Conservation (phyloP, 192 early-diverging fungal species). For the Piromyces sp. region DNA sequence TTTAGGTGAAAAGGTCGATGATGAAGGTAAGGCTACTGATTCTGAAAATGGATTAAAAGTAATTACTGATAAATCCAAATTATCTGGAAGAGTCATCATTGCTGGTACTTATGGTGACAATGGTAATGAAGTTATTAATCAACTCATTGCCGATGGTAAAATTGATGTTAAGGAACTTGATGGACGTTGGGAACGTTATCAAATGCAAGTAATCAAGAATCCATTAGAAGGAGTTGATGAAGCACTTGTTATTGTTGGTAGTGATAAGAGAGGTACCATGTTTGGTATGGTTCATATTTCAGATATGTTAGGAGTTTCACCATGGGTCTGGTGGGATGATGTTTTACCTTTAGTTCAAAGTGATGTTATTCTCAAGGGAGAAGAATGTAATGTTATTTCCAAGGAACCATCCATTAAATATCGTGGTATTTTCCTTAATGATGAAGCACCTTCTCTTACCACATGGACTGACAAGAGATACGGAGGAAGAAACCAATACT, state of each 20-base stretch:
- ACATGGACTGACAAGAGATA: slow-evolving; percentile 1
- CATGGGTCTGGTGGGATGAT: not conserved
- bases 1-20: not conserved
- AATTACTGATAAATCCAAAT: not conserved
- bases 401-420: slow-evolving; percentile 6
- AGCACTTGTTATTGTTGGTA: not conserved
- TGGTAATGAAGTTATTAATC: not conserved
- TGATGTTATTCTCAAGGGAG: not conserved
- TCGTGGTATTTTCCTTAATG: slow-evolving; percentile 13
- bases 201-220: not conserved
- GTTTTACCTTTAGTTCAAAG: not conserved
- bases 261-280: not conserved
- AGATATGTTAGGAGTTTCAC: not conserved
- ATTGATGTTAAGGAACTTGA: not conserved
- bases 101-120: not conserved
- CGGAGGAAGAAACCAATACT: not conserved
- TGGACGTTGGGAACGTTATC: not conserved
- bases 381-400: not conserved
- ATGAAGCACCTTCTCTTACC: slow-evolving; percentile 4
- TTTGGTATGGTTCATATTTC: not conserved
- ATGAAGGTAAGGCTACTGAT: not conserved
- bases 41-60: not conserved
- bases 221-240: not conserved
- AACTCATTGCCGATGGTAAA: not conserved
- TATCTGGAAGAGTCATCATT: not conserved